These are phyloP conservation scores for Hypericum perforatum DNA, from an alignment of 345 rosid species.

Conservation along the genomic window DNA sequence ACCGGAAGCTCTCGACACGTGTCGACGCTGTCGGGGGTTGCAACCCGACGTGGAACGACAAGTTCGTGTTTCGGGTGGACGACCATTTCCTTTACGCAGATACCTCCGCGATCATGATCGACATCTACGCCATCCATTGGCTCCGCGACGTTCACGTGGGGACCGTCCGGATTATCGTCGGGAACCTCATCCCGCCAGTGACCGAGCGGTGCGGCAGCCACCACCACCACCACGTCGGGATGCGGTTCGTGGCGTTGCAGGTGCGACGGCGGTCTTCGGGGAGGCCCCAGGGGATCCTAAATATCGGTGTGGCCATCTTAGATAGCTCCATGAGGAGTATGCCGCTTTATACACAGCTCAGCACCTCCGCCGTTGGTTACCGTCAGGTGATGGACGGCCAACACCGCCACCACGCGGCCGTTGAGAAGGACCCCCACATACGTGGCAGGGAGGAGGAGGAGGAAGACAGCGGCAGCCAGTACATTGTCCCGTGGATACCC, in stretches of 20 bases:
- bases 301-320: slow-evolving; percentile 69
- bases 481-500: slow-evolving; percentile 13
- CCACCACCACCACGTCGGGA: slow-evolving; percentile 39
- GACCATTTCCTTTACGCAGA: slow-evolving; percentile 64
- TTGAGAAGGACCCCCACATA: background rate
- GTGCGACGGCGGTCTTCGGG: slow-evolving; percentile 68
- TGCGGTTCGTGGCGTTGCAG: slow-evolving; percentile 74
- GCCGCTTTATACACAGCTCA: slow-evolving; percentile 59
- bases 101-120: slow-evolving; percentile 75
- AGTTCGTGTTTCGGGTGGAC: slow-evolving; percentile 79
- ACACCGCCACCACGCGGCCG: background rate
- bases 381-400: slow-evolving; percentile 66
- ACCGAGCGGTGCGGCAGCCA: slow-evolving; percentile 16
- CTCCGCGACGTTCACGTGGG: slow-evolving; percentile 77
- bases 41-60: slow-evolving; percentile 92
- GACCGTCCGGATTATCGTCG: slow-evolving; percentile 57
- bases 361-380: slow-evolving; percentile 72
- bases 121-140: slow-evolving; percentile 72
- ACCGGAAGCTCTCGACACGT: slow-evolving; percentile 72
- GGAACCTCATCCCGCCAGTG: slow-evolving; percentile 50
- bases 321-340: slow-evolving; percentile 85
- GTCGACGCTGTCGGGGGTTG: slow-evolving; percentile 48
- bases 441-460: slow-evolving; percentile 6
- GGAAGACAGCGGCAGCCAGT: slow-evolving; percentile 1
- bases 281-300: slow-evolving; percentile 78